Conservation (phyloP, 192 early-diverging fungal genomes). For the Entomortierella lignicola region DNA sequence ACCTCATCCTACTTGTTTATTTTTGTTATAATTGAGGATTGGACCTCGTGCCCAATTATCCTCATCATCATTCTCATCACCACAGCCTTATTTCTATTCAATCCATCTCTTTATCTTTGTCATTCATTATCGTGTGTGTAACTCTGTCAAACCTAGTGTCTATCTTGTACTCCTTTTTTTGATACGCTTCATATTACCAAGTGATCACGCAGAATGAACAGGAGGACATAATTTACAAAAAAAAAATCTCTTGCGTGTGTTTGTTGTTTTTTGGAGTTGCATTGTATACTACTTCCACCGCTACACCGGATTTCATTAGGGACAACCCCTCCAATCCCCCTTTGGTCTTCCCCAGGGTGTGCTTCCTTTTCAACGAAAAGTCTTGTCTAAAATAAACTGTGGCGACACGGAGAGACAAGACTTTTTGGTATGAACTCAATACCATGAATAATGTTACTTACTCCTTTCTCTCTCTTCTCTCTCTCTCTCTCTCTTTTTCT, state of each 20-base stretch:
- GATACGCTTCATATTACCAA: background rate
- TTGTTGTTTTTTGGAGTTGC: background rate
- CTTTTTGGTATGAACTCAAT: background rate
- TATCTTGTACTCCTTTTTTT: background rate
- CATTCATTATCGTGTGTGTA: background rate
- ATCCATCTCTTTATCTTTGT: too few relatives aligned
- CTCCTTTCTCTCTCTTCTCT: background rate
- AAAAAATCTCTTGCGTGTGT: constrained; percentile 1
- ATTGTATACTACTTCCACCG: background rate
- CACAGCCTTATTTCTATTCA: too few relatives aligned
- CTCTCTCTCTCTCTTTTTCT: background rate
- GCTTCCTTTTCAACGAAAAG: too few relatives aligned
- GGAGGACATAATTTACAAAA: background rate
- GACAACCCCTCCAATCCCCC: constrained; percentile 1
- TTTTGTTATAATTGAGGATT: background rate
- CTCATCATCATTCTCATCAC: background rate
- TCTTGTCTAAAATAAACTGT: too few relatives aligned
- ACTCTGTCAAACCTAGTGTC: background rate
- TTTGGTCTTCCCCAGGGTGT: background rate
- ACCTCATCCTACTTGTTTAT: background rate
- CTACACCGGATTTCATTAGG: constrained; percentile 33
- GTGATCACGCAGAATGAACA: background rate
- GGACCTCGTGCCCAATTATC: background rate
- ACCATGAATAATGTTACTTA: background rate
- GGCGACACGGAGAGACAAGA: background rate